Percentiles rank a stretch among this genome's conserved stretches.
These are phyloP conservation scores for Silene conica DNA, from an alignment of 148 eudicot species.

Conservation along the genomic window DNA sequence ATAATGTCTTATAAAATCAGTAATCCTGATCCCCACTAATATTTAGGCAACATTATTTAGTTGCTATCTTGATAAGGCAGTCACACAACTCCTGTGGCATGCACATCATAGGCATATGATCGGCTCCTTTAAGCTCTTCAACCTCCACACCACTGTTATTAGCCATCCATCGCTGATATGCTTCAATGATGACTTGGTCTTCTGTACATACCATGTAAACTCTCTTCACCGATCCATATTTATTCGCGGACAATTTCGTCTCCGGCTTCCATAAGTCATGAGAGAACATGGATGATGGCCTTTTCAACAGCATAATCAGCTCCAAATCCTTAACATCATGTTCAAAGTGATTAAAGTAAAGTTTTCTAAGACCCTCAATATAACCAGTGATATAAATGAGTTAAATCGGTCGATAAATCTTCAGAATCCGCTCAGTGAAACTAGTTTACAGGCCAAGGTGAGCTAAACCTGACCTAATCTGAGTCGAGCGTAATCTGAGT, in stretches of 20 bases:
- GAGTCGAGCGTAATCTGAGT: too few species aligned
- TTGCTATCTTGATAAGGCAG: conserved; percentile 33
- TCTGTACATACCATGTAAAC: conserved; percentile 34
- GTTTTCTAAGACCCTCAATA: too few species aligned
- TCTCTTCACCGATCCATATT: conserved; percentile 32
- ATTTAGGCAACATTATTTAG: background rate
- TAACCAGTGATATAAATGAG: too few species aligned
- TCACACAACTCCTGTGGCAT: conserved; percentile 32
- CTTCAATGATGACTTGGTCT: conserved; percentile 29
- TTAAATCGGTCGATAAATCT: too few species aligned
- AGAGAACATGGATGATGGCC: conserved; percentile 32
- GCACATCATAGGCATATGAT: conserved; percentile 58
- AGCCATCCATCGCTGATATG: conserved; percentile 42
- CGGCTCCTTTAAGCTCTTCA: conserved; percentile 31
- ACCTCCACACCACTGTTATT: conserved; percentile 37
- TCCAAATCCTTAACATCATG: conserved; percentile 33
- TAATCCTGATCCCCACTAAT: too few species aligned
- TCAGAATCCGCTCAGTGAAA: too few species aligned
- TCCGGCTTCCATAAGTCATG: conserved; percentile 23
- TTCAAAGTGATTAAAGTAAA: background rate
- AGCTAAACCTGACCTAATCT: too few species aligned
- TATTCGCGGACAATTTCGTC: conserved; percentile 28
- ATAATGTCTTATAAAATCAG: too few species aligned
- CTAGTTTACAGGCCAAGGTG: too few species aligned
- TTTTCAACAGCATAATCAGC: conserved; percentile 31